Evolutionary conservation across 2,329 filamentous ascomycete species (phyloP).

Genomic region (Penicillium thymicola): DNA sequence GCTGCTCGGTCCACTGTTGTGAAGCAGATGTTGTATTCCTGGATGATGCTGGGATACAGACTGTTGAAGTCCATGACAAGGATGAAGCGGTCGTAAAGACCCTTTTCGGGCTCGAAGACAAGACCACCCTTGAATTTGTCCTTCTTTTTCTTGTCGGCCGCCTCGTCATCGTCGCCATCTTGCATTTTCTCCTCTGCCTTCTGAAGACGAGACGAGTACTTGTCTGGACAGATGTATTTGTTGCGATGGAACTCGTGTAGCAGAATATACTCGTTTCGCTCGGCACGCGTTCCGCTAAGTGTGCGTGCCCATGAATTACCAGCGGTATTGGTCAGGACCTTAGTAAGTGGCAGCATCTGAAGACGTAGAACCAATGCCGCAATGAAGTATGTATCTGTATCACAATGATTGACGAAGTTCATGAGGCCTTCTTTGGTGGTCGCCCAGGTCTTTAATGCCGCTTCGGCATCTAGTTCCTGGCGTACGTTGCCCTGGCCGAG

Average conservation of each 20-base stretch:
- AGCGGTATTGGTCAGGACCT: slow-evolving; percentile 91
- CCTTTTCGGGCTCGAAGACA: slow-evolving; percentile 96
- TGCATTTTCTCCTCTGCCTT: slow-evolving; percentile 68
- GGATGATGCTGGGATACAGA: slow-evolving; percentile 96
- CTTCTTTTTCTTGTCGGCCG: slow-evolving; percentile 82
- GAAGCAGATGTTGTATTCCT: slow-evolving; percentile 99
- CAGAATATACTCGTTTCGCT: slow-evolving; percentile 98
- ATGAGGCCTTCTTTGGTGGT: slow-evolving; percentile 78
- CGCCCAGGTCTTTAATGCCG: slow-evolving; percentile 81
- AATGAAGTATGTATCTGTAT: slow-evolving; percentile 94
- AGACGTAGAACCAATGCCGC: slow-evolving; percentile 83
- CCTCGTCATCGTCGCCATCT: slow-evolving; percentile 64
- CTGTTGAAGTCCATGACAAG: slow-evolving; percentile 99
- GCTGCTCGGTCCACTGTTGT: slow-evolving; percentile 83
- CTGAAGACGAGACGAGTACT: slow-evolving; percentile 74
- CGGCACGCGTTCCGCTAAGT: slow-evolving; percentile 88
- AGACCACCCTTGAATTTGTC: slow-evolving; percentile 99
- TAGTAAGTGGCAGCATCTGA: slow-evolving; percentile 89
- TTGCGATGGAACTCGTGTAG: slow-evolving; percentile 94
- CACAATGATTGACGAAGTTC: slow-evolving; percentile 90
- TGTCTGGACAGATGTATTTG: slow-evolving; percentile 98
- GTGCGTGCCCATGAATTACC: slow-evolving; percentile 98
- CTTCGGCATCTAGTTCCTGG: slow-evolving; percentile 84
- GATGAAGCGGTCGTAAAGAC: slow-evolving; percentile 96
- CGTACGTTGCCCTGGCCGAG: slow-evolving; percentile 69